These are phyloP conservation scores for Ricinus communis DNA, from an alignment of 345 rosid species.

Conservation along the genomic window DNA sequence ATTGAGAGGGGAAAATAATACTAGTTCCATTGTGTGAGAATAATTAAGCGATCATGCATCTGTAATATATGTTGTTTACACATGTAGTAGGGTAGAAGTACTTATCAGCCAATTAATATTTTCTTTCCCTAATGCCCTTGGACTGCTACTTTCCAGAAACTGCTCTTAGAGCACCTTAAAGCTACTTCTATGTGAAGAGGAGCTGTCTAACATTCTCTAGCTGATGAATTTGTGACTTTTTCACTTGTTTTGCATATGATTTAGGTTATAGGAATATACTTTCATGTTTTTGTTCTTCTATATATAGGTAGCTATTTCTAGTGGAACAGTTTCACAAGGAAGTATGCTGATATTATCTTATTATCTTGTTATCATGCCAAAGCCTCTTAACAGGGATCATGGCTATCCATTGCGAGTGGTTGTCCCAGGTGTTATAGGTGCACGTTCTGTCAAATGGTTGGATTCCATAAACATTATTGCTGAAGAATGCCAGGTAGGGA, in stretches of 20 bases:
- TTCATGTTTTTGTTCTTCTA: not conserved
- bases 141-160: not conserved
- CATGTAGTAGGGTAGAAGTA: not conserved
- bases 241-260: not conserved
- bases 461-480: constrained; percentile 77
- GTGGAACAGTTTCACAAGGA: not conserved
- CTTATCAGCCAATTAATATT: not conserved
- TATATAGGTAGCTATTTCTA: not conserved
- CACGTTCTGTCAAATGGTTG: constrained; percentile 98
- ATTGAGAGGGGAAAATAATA: not conserved
- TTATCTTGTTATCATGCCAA: constrained; percentile 21
- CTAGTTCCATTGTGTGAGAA: not conserved
- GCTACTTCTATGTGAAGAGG: not conserved
- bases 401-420: constrained; percentile 84
- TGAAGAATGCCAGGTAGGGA: constrained; percentile 78
- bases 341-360: constrained; percentile 7
- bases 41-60: not conserved
- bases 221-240: not conserved
- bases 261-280: not conserved
- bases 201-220: not conserved
- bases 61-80: not conserved
- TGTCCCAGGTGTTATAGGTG: constrained; percentile 97
- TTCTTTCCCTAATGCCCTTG: not conserved
- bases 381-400: constrained; percentile 93
- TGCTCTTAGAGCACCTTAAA: not conserved